Conservation (phyloP, 2,329 filamentous ascomycete genomes). For the Meredithiella fracta region DNA sequence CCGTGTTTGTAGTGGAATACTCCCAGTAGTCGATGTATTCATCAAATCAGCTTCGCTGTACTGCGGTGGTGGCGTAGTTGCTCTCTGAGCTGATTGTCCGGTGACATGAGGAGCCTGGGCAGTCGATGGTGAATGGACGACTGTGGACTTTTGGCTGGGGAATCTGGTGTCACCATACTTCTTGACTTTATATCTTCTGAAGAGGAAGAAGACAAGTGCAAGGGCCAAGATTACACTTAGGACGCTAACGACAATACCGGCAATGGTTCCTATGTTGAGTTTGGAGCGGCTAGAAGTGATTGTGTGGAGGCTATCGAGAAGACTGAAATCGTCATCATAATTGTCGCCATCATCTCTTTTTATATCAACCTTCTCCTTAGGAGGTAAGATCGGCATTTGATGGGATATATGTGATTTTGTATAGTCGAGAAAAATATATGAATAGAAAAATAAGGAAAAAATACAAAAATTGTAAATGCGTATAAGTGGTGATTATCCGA, state of each 20-base stretch:
- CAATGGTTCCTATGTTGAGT: neutral
- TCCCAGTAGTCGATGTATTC: neutral
- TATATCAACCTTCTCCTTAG: too few relatives aligned
- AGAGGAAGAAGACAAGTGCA: neutral
- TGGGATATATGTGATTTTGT: neutral
- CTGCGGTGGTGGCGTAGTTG: slow-evolving; percentile 5
- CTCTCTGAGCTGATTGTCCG: neutral
- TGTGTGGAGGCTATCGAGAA: neutral
- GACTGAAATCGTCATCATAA: neutral
- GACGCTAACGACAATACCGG: slow-evolving; percentile 6
- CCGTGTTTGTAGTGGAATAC: neutral
- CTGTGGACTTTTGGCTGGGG: neutral
- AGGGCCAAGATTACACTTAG: too few relatives aligned
- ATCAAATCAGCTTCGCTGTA: slow-evolving; percentile 6
- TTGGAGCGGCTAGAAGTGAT: neutral
- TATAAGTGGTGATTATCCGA: neutral
- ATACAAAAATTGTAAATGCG: neutral
- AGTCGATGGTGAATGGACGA: too few relatives aligned
- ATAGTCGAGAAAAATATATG: too few relatives aligned
- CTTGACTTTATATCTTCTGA: slow-evolving; percentile 3
- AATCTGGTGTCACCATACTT: neutral
- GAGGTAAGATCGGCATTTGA: neutral
- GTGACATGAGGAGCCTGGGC: too few relatives aligned
- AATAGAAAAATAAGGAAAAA: too few relatives aligned
- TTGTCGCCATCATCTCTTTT: slow-evolving; percentile 8